Conservation (phyloP, 108 stramenopile species). For the Chaetoceros tenuissimus region DNA sequence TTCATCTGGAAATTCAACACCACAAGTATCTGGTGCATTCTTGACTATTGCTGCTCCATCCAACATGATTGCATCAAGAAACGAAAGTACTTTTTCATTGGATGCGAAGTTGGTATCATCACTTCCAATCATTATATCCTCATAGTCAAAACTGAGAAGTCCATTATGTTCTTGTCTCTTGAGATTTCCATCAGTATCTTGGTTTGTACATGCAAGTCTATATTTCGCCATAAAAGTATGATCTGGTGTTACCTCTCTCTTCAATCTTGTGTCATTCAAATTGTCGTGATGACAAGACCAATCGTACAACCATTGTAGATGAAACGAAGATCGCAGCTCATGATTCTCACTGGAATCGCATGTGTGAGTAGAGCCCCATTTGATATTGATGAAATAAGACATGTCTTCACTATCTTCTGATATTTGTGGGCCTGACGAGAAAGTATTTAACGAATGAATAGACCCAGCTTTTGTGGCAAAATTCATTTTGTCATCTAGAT, state of each 20-base stretch:
- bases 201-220: conserved; percentile 13
- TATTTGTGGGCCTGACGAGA: too few relatives aligned
- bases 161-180: conserved; percentile 12
- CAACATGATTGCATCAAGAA: conserved; percentile 32
- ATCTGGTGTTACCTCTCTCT: conserved; percentile 3
- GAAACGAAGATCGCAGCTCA: too few relatives aligned
- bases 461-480: too few relatives aligned
- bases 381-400: too few relatives aligned
- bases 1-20: conserved; percentile 5
- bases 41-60: conserved; percentile 53
- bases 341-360: too few relatives aligned
- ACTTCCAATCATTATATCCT: conserved; percentile 14
- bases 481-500: too few relatives aligned
- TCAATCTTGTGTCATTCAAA: background rate
- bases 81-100: conserved; percentile 17
- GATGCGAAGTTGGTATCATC: conserved; percentile 4
- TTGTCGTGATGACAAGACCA: conserved; percentile 2
- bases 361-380: too few relatives aligned
- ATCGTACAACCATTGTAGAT: too few relatives aligned
- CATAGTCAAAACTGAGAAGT: conserved; percentile 30
- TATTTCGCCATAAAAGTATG: conserved; percentile 10
- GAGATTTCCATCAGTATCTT: conserved; percentile 6
- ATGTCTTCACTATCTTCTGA: too few relatives aligned
- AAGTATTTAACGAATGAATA: too few relatives aligned
- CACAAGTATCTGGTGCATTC: conserved; percentile 20